Evolutionary conservation across 345 rosid genomes (phyloP).

Genomic region (Geranium brycei): DNA sequence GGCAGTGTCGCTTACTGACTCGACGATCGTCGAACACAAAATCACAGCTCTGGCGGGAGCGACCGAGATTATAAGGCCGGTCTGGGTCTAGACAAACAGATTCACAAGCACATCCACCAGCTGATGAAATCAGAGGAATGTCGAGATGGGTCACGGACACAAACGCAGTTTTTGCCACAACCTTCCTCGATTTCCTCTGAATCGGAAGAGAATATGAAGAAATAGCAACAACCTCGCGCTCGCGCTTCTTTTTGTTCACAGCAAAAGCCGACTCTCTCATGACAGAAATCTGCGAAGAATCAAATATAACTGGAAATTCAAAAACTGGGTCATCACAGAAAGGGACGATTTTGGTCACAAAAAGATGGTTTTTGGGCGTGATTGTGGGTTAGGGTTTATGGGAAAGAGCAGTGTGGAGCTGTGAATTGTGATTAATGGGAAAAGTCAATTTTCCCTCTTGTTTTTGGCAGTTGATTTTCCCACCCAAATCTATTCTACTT

Average conservation of each 20-base stretch:
- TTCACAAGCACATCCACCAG: slow-evolving; percentile 26
- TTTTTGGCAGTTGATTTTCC: background rate
- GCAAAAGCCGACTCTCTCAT: background rate
- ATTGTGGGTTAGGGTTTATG: background rate
- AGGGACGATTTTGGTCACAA: background rate
- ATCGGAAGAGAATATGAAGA: no score
- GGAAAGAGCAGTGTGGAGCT: background rate
- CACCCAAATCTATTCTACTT: background rate
- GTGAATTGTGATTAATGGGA: no score
- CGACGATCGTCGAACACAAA: slow-evolving; percentile 27
- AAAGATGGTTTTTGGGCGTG: background rate
- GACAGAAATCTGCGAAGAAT: background rate
- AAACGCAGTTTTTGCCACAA: slow-evolving; percentile 23
- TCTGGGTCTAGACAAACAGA: slow-evolving; percentile 36
- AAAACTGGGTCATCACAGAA: background rate
- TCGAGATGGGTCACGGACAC: slow-evolving; percentile 33
- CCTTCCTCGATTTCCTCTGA: slow-evolving; percentile 1
- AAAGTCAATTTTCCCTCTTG: background rate
- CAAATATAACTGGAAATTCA: background rate
- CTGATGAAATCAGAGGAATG: slow-evolving; percentile 36
- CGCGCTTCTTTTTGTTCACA: background rate
- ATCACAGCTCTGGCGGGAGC: slow-evolving; percentile 31
- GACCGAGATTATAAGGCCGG: slow-evolving; percentile 50
- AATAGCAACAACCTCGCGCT: background rate
- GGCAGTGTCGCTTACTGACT: slow-evolving; percentile 68